Evolutionary conservation across 2,329 filamentous ascomycete genomes (phyloP).

Genomic region (Aspergillus fructus): DNA sequence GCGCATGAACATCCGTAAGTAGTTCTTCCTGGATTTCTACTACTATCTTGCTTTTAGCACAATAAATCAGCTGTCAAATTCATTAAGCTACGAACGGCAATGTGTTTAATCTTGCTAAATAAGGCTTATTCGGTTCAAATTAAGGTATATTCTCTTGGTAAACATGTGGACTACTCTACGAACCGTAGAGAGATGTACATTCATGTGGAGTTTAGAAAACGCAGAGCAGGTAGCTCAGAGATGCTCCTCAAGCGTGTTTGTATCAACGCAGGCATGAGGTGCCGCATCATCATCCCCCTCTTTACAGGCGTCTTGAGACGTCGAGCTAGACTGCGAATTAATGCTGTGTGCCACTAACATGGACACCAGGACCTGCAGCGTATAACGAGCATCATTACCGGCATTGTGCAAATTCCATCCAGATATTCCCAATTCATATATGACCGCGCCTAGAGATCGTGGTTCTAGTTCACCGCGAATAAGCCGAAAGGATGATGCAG

Average conservation of each 20-base stretch:
- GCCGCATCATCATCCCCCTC: neutral
- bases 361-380: conserved; percentile 69
- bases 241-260: neutral
- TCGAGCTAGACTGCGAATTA: neutral
- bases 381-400: conserved; percentile 81
- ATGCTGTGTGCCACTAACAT: conserved; percentile 36
- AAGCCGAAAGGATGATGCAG: conserved; percentile 66
- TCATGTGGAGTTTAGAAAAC: too few relatives aligned
- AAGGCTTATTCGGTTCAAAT: too few relatives aligned
- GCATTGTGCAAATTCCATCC: conserved; percentile 77
- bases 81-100: too few relatives aligned
- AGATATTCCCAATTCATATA: conserved; percentile 63
- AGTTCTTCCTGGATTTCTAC: too few relatives aligned
- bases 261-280: neutral
- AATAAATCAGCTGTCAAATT: too few relatives aligned
- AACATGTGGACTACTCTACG: too few relatives aligned
- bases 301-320: neutral
- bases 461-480: conserved; percentile 55
- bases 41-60: too few relatives aligned
- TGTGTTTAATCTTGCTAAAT: too few relatives aligned
- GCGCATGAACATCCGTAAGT: too few relatives aligned
- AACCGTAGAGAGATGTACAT: neutral
- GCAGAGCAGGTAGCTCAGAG: neutral
- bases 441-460: conserved; percentile 60
- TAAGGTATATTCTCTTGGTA: too few relatives aligned